Evolutionary conservation across 441 rosid genomes (phyloP), one percentile per base, ranked within the genome.

Genomic region (Biscutella laevigata): DNA sequence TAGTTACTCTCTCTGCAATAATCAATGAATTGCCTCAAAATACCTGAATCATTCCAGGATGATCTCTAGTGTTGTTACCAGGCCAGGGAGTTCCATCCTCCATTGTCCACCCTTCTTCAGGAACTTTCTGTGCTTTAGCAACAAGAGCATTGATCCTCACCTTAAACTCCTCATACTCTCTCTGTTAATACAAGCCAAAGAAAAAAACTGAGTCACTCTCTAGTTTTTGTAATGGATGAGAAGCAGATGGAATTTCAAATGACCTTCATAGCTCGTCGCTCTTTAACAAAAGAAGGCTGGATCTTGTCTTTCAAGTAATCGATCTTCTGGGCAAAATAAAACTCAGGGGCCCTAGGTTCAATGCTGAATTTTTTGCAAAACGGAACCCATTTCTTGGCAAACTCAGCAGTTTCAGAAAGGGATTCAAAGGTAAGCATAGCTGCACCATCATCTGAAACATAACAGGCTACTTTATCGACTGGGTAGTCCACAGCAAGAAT

Each of bases 31-130:
- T 41, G 49, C 14, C 29, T 44, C 12, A 37, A 16, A 25, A 44
- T 66, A 89, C 95, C 88, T 90, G 95, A 36, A 91, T 91, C 96
- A 91, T 91, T 76, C 96, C 98, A 17, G 98, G 96, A 70, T 91
- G 96, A 67, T 91, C 98, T 67, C 96, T 75, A 17, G 96, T 69
- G 76, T 91, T 91, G 72, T 91, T 91, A 66, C 98, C 98, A 56
- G 98, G 96, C 98, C 98, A 91, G 2, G 95, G 75, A 56, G 98
- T 91, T 34, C 98, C 98, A 80, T 91, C 98, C 72, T 91, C 95
- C 98, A 91, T 91, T 6, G 98, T 91, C 98, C 98, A 91, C 41
- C 98, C 98, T 80, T 91, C 98, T 78, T 91, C 98, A 17, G 98
- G 98, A 82, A 81, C 67, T 74, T 91, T 91, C 52, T 87, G 98